These are phyloP conservation scores for Hyaloperonospora arabidopsidis DNA, from an alignment of 352 stramenopile genomes.

Conservation along the genomic window DNA sequence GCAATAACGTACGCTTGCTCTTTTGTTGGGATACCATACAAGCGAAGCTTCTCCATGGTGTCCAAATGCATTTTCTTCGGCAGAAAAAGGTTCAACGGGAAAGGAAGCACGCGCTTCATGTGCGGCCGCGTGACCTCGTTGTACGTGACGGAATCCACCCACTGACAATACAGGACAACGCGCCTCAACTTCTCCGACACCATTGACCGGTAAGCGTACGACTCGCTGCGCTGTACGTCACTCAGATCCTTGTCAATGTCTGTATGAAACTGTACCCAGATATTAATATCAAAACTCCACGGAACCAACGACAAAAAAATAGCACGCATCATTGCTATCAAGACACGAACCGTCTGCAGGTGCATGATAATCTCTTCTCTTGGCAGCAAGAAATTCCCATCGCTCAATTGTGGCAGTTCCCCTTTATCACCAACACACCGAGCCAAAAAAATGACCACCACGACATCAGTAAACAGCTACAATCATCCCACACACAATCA, in stretches of 20 bases:
- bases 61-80: constrained; percentile 82
- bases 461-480: too few species aligned
- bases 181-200: constrained; percentile 77
- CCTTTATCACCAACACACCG: constrained; percentile 19
- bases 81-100: constrained; percentile 74
- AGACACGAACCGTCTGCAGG: constrained; percentile 54
- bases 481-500: too few species aligned
- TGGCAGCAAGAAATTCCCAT: constrained; percentile 81
- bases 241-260: constrained; percentile 71
- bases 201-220: constrained; percentile 75
- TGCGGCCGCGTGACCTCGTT: constrained; percentile 75
- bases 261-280: constrained; percentile 51
- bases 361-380: constrained; percentile 84
- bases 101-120: constrained; percentile 75
- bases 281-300: background rate
- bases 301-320: background rate
- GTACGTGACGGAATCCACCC: constrained; percentile 80
- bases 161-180: constrained; percentile 76
- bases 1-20: constrained; percentile 78
- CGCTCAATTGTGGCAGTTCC: constrained; percentile 74
- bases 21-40: constrained; percentile 55
- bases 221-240: constrained; percentile 68
- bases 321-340: background rate
- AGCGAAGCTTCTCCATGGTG: constrained; percentile 47
- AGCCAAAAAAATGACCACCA: background rate